These are phyloP conservation scores for Rhodamnia rubescens DNA, from an alignment of 345 rosid genomes.

Conservation along the genomic window DNA sequence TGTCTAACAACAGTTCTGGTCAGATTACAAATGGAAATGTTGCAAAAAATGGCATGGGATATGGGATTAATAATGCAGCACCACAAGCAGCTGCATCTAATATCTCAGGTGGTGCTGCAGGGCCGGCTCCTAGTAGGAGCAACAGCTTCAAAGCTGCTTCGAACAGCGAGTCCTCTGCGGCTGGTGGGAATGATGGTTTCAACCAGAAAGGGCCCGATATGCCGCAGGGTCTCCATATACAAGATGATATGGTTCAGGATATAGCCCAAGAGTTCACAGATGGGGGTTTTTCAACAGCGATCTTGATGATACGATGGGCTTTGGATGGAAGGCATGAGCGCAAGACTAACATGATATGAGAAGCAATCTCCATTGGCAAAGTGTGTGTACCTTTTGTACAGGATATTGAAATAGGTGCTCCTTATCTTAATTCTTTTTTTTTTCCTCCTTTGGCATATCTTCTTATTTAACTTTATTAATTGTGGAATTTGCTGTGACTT, in stretches of 20 bases:
- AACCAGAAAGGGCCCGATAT: slow-evolving; percentile 35
- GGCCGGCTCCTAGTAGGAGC: slow-evolving; percentile 42
- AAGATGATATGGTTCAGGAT: slow-evolving; percentile 52
- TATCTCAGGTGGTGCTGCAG: slow-evolving; percentile 24
- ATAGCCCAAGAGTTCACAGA: slow-evolving; percentile 53
- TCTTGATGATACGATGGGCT: slow-evolving; percentile 52
- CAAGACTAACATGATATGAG: slow-evolving; percentile 3
- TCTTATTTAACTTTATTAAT: background rate
- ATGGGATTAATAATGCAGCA: slow-evolving; percentile 26
- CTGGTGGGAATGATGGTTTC: slow-evolving; percentile 28
- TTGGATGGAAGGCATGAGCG: slow-evolving; percentile 55
- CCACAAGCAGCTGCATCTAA: slow-evolving; percentile 23
- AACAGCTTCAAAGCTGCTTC: slow-evolving; percentile 54
- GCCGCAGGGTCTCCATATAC: slow-evolving; percentile 40
- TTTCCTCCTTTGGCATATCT: background rate
- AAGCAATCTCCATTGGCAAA: background rate
- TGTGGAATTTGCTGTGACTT: slow-evolving; percentile 32
- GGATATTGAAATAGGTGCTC: slow-evolving; percentile 24
- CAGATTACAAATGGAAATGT: slow-evolving; percentile 24
- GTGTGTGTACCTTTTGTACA: slow-evolving; percentile 23
- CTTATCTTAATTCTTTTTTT: background rate
- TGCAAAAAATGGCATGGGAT: slow-evolving; percentile 24
- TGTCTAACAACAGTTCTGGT: slow-evolving; percentile 37
- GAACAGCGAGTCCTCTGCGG: slow-evolving; percentile 49
- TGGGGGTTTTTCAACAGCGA: slow-evolving; percentile 58